Evolutionary conservation across 768 basidiomycete species (phyloP).

Genomic region (Leccinum truebloodii): DNA sequence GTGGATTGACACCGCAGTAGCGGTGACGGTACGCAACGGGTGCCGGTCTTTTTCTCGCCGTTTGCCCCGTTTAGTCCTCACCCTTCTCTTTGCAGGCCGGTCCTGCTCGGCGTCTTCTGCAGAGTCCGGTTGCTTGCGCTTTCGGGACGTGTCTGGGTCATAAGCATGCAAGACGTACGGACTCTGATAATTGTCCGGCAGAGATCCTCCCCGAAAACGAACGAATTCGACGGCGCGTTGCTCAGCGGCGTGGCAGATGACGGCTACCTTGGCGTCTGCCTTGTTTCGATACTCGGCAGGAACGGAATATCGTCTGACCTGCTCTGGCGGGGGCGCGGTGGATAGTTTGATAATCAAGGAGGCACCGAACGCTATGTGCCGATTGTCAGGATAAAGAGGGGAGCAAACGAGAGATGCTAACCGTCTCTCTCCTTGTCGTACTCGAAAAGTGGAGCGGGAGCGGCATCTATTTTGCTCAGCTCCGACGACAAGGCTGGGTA

Average conservation of each 20-base stretch:
- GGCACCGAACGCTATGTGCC: slow-evolving; percentile 54
- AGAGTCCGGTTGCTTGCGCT: slow-evolving; percentile 39
- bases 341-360: slow-evolving; percentile 46
- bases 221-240: slow-evolving; percentile 61
- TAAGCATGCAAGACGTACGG: slow-evolving; percentile 34
- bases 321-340: slow-evolving; percentile 30
- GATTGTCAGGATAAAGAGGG: background rate
- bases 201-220: slow-evolving; percentile 48
- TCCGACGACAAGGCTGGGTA: slow-evolving; percentile 48
- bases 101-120: slow-evolving; percentile 16
- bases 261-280: slow-evolving; percentile 63
- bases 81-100: slow-evolving; percentile 25
- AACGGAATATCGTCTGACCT: slow-evolving; percentile 47
- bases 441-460: slow-evolving; percentile 41
- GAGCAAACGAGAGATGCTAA: slow-evolving; percentile 26
- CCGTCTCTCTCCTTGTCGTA: slow-evolving; percentile 52
- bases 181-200: slow-evolving; percentile 43
- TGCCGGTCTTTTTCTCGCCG: slow-evolving; percentile 13
- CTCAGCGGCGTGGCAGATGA: slow-evolving; percentile 50
- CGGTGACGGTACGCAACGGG: background rate
- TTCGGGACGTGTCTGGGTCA: slow-evolving; percentile 30
- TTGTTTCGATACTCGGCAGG: slow-evolving; percentile 54
- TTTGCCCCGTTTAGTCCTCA: slow-evolving; percentile 30
- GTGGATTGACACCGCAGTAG: background rate
- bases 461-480: slow-evolving; percentile 42